These are phyloP conservation scores for Metschnikowia anglica DNA, from an alignment of 805 yeast genomes.

Conservation along the genomic window DNA sequence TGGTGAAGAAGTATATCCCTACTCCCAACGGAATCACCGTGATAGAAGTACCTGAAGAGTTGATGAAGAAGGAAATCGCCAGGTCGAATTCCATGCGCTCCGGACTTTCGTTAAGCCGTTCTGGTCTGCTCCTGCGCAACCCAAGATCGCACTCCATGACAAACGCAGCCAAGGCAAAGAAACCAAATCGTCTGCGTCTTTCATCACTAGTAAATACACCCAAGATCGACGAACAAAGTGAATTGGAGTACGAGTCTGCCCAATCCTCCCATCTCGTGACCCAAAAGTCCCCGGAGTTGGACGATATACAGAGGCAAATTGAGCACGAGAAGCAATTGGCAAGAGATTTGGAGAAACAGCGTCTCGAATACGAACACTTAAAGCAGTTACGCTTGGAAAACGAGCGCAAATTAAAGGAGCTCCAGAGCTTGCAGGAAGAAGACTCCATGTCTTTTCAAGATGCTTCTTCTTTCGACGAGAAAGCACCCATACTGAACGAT, in stretches of 20 bases:
- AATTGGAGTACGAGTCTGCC: slow-evolving; percentile 19
- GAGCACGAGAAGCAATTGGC: slow-evolving; percentile 40
- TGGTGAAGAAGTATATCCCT: slow-evolving; percentile 69
- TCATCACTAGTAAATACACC: slow-evolving; percentile 15
- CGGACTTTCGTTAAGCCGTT: slow-evolving; percentile 28
- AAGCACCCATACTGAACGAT: not conserved
- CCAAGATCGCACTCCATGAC: slow-evolving; percentile 29
- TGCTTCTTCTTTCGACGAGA: slow-evolving; percentile 3
- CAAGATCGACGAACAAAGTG: slow-evolving; percentile 21
- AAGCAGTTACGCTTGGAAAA: slow-evolving; percentile 28
- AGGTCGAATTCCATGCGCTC: slow-evolving; percentile 41
- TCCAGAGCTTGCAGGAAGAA: slow-evolving; percentile 18
- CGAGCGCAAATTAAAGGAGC: slow-evolving; percentile 26
- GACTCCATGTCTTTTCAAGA: slow-evolving; percentile 8
- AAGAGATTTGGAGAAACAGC: slow-evolving; percentile 37
- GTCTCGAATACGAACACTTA: slow-evolving; percentile 37
- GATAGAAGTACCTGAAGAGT: slow-evolving; percentile 62
- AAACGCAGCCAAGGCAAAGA: slow-evolving; percentile 11
- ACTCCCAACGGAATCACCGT: slow-evolving; percentile 69
- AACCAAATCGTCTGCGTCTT: slow-evolving; percentile 16
- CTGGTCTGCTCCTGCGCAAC: slow-evolving; percentile 16
- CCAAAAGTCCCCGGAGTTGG: slow-evolving; percentile 26
- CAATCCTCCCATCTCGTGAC: slow-evolving; percentile 1
- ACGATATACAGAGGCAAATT: slow-evolving; percentile 35
- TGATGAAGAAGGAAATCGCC: slow-evolving; percentile 37